Evolutionary conservation across 2,329 filamentous ascomycete genomes (phyloP).

Genomic region (Ramularia collo-cygni): DNA sequence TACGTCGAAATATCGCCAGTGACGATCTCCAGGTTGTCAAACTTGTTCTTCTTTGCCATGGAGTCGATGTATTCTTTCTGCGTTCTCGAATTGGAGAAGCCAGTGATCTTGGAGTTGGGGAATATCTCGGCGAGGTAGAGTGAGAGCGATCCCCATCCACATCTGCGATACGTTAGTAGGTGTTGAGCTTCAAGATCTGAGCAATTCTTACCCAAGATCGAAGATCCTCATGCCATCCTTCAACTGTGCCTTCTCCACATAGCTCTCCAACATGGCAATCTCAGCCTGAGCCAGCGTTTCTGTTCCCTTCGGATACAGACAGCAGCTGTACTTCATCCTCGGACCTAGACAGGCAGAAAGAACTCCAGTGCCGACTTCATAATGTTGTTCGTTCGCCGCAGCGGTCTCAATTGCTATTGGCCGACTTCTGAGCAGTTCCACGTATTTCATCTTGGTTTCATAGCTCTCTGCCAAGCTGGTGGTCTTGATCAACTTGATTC

Average conservation of each 20-base stretch:
- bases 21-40: slow-evolving; percentile 56
- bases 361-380: slow-evolving; percentile 63
- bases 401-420: slow-evolving; percentile 64
- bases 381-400: slow-evolving; percentile 62
- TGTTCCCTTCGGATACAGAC: slow-evolving; percentile 55
- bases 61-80: slow-evolving; percentile 62
- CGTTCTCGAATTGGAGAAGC: slow-evolving; percentile 63
- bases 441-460: slow-evolving; percentile 57
- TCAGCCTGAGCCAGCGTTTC: slow-evolving; percentile 62
- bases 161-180: slow-evolving; percentile 37
- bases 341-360: slow-evolving; percentile 56
- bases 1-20: slow-evolving; percentile 62
- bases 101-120: slow-evolving; percentile 55
- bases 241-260: slow-evolving; percentile 55
- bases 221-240: slow-evolving; percentile 55
- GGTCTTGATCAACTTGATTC: slow-evolving; percentile 49
- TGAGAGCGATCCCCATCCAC: slow-evolving; percentile 61
- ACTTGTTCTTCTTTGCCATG: slow-evolving; percentile 48
- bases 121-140: slow-evolving; percentile 61
- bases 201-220: slow-evolving; percentile 52
- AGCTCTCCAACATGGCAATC: slow-evolving; percentile 57
- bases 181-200: background rate
- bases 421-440: slow-evolving; percentile 50
- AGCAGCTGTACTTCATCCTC: slow-evolving; percentile 66
- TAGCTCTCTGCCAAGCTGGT: slow-evolving; percentile 49